Base-by-base conservation (phyloP, 1,139 yeast genomes). In the Taphrina flavorubra region DNA sequence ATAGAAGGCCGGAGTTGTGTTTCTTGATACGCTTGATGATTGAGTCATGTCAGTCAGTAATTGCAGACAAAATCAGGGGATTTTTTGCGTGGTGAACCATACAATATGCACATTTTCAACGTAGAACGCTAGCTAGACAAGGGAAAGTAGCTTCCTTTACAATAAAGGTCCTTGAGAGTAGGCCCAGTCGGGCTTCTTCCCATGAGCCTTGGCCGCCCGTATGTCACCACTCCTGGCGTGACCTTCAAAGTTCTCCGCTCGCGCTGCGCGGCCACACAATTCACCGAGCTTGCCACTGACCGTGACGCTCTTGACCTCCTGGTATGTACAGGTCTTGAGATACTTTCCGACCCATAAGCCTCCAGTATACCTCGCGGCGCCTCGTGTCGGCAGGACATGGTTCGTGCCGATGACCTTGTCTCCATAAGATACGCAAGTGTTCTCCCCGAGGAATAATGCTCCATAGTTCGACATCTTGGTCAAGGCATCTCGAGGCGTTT, bases 271-370 rank as follows among this genome's bases (percentile, higher is more conserved):
- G 2, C 51, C 51, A 46, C 51, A 46, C 4, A 46, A 18, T 8
- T 46, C 51, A 3, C 51, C 51, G 10, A 46, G 51, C 51, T 46
- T 46, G 18, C 51, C 51, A 18, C 51, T 46, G 16, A 46, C 51
- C 10, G 51, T n/a, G 11, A 46, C 18, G n/a, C 51, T 46, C 51
- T 46, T 46, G 10, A 46, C 51, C 8, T 46, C 51, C 18, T 46
- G 51, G n/a, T 46, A 46, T n/a, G 51, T 46, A 6, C 51, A 46
- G 18, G 51, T 46, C 51, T 46, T 46, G 51, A 46, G 51, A n/a
- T 46, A 46, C n/a, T 46, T 46, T n/a, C 51, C 51, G 5, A 46
- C 51, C 51, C 51, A 46, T 10, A 46, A 18, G 10, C 51, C 51
- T 8, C 51, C 51, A 46, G 51, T 46, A 18, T 46, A 46, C 2